Conservation (phyloP, 2,329 filamentous ascomycete genomes). For the Epichloe aotearoae region DNA sequence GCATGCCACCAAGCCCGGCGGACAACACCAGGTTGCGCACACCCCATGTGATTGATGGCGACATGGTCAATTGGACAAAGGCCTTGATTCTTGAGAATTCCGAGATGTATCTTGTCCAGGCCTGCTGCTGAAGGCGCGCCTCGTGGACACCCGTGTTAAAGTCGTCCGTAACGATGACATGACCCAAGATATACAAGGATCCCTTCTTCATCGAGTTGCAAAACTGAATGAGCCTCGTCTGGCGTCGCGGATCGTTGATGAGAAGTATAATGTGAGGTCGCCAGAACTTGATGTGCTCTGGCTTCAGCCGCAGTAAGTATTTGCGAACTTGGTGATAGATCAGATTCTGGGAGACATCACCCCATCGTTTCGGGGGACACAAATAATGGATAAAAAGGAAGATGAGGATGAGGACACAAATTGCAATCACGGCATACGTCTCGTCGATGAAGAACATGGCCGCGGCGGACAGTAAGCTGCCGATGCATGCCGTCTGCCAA, state of each 20-base stretch:
- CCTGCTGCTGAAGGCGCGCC: conserved; percentile 64
- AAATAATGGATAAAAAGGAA: conserved; percentile 80
- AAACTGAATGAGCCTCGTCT: conserved; percentile 76
- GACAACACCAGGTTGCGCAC: conserved; percentile 70
- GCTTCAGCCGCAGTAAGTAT: conserved; percentile 68
- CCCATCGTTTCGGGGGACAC: conserved; percentile 77
- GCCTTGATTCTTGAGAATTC: conserved; percentile 80
- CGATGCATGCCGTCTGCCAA: conserved; percentile 66
- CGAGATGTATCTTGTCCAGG: conserved; percentile 73
- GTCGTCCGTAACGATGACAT: conserved; percentile 76
- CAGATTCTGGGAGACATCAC: conserved; percentile 77
- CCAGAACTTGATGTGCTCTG: conserved; percentile 92
- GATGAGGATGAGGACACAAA: conserved; percentile 59
- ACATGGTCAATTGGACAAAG: conserved; percentile 77
- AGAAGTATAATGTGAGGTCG: conserved; percentile 75
- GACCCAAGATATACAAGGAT: conserved; percentile 69
- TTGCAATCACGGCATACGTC: conserved; percentile 62
- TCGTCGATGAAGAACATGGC: conserved; percentile 89
- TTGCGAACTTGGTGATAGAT: conserved; percentile 82
- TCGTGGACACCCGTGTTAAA: conserved; percentile 69
- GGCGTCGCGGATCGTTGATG: conserved; percentile 68
- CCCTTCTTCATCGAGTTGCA: conserved; percentile 89
- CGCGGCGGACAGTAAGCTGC: conserved; percentile 60
- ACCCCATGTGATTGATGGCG: conserved; percentile 73
- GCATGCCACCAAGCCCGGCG: conserved; percentile 74